phyloP scores from a whole-genome alignment of 2,329 filamentous ascomycete genomes.

The Curvularia sp. region DNA sequence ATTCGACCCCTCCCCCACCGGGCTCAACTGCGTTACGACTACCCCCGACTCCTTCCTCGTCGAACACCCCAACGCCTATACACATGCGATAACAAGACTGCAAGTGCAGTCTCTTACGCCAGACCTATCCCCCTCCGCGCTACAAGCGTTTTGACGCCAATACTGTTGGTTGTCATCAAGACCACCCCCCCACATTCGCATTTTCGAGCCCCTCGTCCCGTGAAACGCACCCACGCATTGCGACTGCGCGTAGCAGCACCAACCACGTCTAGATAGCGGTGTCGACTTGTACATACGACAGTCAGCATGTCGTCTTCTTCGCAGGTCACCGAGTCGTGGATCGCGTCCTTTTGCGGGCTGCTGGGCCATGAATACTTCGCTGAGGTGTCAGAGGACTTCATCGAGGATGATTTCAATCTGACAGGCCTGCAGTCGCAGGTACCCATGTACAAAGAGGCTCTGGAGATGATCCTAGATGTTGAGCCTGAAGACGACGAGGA shows the following conservation, averaged over 20 bases:
- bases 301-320: slow-evolving; percentile 63
- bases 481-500: slow-evolving; percentile 94
- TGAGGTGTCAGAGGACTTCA: slow-evolving; percentile 98
- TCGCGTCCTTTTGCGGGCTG: slow-evolving; percentile 93
- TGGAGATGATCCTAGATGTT: slow-evolving; percentile 99
- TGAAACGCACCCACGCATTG: slow-evolving; percentile 25
- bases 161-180: slow-evolving; percentile 9
- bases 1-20: slow-evolving; percentile 27
- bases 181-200: slow-evolving; percentile 37
- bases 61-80: slow-evolving; percentile 13
- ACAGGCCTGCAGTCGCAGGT: slow-evolving; percentile 95
- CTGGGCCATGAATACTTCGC: slow-evolving; percentile 99
- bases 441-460: slow-evolving; percentile 97
- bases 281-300: slow-evolving; percentile 8
- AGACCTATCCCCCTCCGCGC: background rate
- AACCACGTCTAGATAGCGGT: slow-evolving; percentile 27
- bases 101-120: slow-evolving; percentile 24
- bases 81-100: slow-evolving; percentile 31
- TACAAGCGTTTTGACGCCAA: background rate
- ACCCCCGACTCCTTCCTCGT: slow-evolving; percentile 15
- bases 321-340: slow-evolving; percentile 85
- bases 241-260: slow-evolving; percentile 31
- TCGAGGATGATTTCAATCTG: slow-evolving; percentile 99
- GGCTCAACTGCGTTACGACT: slow-evolving; percentile 21
- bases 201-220: slow-evolving; percentile 39